Conservation (phyloP, 2,329 filamentous ascomycete genomes). For the Fusarium sp. region DNA sequence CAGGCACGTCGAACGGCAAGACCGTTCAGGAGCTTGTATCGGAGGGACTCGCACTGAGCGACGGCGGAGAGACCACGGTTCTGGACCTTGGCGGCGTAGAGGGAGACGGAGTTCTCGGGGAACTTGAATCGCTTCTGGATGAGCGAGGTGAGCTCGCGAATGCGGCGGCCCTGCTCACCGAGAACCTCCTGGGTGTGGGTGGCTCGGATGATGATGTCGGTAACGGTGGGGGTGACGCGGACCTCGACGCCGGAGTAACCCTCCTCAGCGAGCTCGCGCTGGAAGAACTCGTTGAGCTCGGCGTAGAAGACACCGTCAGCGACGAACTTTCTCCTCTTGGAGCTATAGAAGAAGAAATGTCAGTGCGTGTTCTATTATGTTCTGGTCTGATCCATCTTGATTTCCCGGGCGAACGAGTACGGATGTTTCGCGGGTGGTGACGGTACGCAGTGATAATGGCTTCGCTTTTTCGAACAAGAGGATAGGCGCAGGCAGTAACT, state of each 20-base stretch:
- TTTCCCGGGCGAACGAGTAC: not conserved
- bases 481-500: conserved; percentile 51
- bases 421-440: conserved; percentile 24
- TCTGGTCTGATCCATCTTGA: conserved; percentile 8
- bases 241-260: conserved; percentile 99
- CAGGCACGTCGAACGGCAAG: conserved; percentile 98
- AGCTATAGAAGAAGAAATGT: conserved; percentile 63
- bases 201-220: conserved; percentile 99
- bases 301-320: conserved; percentile 99
- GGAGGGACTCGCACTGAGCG: conserved; percentile 99
- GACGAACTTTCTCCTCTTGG: conserved; percentile 94
- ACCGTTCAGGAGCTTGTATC: conserved; percentile 99
- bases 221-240: conserved; percentile 99
- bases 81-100: conserved; percentile 99
- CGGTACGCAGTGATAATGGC: conserved; percentile 4
- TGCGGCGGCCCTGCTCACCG: conserved; percentile 99
- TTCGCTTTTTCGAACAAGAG: conserved; percentile 8
- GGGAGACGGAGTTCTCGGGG: conserved; percentile 99
- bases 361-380: conserved; percentile 33
- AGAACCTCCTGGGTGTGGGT: conserved; percentile 99
- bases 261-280: conserved; percentile 99
- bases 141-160: conserved; percentile 99
- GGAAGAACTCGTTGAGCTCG: conserved; percentile 99
- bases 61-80: conserved; percentile 99
- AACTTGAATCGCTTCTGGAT: conserved; percentile 99